These are phyloP conservation scores for Jamesozyma hellenica DNA, from an alignment of 805 yeast species.

Conservation along the genomic window DNA sequence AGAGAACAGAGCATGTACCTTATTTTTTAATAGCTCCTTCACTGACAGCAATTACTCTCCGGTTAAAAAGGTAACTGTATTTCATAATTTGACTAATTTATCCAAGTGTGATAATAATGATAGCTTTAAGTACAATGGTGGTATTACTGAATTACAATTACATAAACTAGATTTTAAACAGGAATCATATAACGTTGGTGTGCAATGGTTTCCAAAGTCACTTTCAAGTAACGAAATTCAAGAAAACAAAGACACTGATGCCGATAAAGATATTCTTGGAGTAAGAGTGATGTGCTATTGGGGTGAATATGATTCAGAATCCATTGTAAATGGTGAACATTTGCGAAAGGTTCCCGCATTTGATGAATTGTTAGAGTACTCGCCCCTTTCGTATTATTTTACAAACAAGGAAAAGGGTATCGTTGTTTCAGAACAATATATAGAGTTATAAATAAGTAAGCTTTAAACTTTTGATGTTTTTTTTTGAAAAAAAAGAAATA, in stretches of 20 bases:
- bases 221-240: constrained; percentile 29
- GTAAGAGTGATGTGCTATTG: constrained; percentile 60
- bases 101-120: constrained; percentile 22
- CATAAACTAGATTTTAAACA: constrained; percentile 57
- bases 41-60: constrained; percentile 38
- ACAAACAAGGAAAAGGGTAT: constrained; percentile 61
- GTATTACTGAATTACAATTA: constrained; percentile 54
- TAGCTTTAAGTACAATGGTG: constrained; percentile 44
- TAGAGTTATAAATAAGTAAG: constrained; percentile 30
- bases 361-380: constrained; percentile 56
- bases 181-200: constrained; percentile 43
- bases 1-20: constrained; percentile 54
- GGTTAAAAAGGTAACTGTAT: constrained; percentile 51
- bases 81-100: constrained; percentile 25
- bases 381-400: constrained; percentile 56
- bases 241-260: constrained; percentile 26
- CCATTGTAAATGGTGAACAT: constrained; percentile 31
- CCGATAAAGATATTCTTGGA: constrained; percentile 35
- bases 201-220: constrained; percentile 66
- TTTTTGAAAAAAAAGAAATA: no score
- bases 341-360: constrained; percentile 53
- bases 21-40: constrained; percentile 45
- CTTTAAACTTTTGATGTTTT: no score
- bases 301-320: constrained; percentile 56
- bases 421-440: constrained; percentile 44